Evolutionary conservation across 768 basidiomycete genomes (phyloP).

Genomic region (Suillus discolor): DNA sequence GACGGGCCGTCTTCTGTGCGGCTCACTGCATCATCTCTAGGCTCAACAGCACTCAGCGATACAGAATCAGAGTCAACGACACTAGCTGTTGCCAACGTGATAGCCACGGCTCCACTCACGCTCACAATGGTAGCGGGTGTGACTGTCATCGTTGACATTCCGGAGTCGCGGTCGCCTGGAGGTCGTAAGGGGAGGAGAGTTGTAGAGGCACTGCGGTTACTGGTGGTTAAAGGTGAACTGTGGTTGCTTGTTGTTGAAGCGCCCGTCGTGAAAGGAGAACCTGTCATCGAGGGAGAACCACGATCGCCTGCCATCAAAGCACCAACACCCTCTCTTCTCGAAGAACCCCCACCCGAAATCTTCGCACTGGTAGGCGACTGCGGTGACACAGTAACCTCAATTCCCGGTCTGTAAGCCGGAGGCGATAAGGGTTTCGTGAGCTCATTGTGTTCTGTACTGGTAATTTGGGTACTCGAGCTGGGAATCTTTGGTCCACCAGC

Average conservation of each 20-base stretch:
- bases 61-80: conserved; percentile 41
- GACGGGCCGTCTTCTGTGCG: background rate
- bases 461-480: background rate
- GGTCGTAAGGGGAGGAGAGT: conserved; percentile 18
- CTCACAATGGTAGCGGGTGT: conserved; percentile 44
- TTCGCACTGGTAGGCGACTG: background rate
- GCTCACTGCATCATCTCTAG: background rate
- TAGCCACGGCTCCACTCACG: conserved; percentile 49
- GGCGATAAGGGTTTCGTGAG: background rate
- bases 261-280: background rate
- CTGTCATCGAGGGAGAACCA: conserved; percentile 18
- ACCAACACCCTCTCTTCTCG: background rate
- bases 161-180: conserved; percentile 32
- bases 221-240: background rate
- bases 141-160: conserved; percentile 46
- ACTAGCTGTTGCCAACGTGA: conserved; percentile 51
- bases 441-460: background rate
- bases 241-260: background rate
- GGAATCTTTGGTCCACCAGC: background rate
- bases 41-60: conserved; percentile 12
- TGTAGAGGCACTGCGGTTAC: conserved; percentile 17
- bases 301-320: background rate
- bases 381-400: background rate
- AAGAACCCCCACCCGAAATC: background rate
- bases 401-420: background rate